Percentiles rank a stretch among this genome's conserved stretches.
Conservation (phyloP, 2,329 filamentous ascomycete genomes). For the Botrytis galanthina region DNA sequence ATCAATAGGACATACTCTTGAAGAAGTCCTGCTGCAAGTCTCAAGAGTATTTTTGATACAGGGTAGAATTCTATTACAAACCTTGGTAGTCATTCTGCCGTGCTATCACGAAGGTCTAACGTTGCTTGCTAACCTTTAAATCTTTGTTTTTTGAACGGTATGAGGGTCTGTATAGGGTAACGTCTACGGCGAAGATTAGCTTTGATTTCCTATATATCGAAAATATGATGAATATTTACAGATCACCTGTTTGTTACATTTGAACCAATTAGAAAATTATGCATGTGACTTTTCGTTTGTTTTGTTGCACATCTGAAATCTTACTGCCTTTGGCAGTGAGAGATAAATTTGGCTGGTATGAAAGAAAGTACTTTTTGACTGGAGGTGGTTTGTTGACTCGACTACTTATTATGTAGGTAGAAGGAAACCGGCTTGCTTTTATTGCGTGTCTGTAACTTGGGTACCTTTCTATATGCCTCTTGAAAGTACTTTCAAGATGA, state of each 20-base stretch:
- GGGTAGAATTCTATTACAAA: accelerated
- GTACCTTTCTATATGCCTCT: too few relatives aligned
- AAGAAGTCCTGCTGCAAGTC: background rate
- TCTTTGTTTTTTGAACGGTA: accelerated
- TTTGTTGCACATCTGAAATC: background rate
- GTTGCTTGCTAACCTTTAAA: too few relatives aligned
- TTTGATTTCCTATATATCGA: background rate
- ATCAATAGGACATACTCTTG: too few relatives aligned
- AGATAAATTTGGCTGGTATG: background rate
- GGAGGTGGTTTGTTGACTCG: background rate
- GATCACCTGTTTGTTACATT: background rate
- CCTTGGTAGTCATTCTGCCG: background rate
- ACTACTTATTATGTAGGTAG: background rate
- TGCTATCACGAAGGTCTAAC: too few relatives aligned
- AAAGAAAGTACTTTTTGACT: background rate
- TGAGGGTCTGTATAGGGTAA: too few relatives aligned
- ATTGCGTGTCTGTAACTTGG: background rate
- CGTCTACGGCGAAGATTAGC: background rate
- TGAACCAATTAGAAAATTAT: background rate
- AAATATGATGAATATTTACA: too few relatives aligned
- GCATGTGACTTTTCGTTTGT: background rate
- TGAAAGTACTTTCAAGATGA: too few relatives aligned
- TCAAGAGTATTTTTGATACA: background rate
- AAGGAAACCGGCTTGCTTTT: background rate
- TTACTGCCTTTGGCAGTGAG: background rate